Base-by-base conservation (phyloP, 1,284 basidiomycete species). In the Malassezia equina region DNA sequence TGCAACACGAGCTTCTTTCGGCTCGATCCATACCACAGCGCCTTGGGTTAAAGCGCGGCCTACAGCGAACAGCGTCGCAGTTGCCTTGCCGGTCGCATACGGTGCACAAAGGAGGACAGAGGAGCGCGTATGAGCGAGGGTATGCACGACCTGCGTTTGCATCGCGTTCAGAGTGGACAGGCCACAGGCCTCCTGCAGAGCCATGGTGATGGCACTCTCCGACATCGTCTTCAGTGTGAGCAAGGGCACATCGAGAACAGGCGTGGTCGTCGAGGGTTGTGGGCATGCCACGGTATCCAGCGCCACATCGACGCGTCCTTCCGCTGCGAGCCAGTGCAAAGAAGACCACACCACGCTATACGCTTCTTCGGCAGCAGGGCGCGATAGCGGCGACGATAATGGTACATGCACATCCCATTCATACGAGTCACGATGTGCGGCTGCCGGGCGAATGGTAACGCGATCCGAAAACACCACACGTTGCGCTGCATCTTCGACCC, bases 271-370 rank as follows among this genome's bases (percentile, higher is more conserved):
- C 77, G 7, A 84, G 81, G n/a, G 77, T 65, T 7, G 76, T 58
- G 0, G 94, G 91, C 83, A 96, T 90, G 51, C 82, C 11, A 96
- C 76, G 15, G 80, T 78, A 9, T 84, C 82, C 31, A 96, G 76
- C 0, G 82, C 73, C 31, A 95, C 78, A 11, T 69, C 62, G 4
- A 84, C 69, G 62, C 85, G 82, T 52, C 87, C 83, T 64, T 95
- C 90, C 7, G 90, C 86, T 8, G 90, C 90, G 58, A 95, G 79
- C 95, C 95, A 99, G 60, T 83, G 81, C 75, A 96, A 90, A 1
- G 90, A 96, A 40, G 91, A 81, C 61, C 85, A 84, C 24, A 86
- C 83, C 47, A 95, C 45, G 7, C 51, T 62, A 29, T 49, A 57
- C 60, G 49, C 0, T 58, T 55, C 4, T 50, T 60, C 21, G 52